Conservation (phyloP, 257 asterid genomes). For the Solanum medicagineum region DNA sequence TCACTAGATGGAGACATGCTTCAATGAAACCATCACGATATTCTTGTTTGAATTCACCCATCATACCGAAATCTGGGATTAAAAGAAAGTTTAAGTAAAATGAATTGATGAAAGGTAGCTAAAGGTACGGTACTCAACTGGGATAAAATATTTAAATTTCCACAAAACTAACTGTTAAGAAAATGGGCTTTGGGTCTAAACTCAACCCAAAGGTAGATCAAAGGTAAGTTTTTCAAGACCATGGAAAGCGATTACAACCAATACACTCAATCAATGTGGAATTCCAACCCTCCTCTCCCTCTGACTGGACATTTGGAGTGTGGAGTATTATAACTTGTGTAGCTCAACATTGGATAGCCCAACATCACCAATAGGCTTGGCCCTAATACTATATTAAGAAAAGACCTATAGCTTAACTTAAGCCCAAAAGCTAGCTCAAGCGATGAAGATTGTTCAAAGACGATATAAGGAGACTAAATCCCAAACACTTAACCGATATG, state of each 20-base stretch:
- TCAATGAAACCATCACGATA: constrained; percentile 94
- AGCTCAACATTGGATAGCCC: neutral
- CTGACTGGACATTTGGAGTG: neutral
- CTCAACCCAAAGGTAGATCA: neutral
- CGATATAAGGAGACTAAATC: neutral
- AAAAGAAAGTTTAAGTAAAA: neutral
- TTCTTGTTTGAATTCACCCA: constrained; percentile 93
- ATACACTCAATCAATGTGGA: neutral
- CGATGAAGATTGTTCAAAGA: neutral
- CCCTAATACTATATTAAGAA: neutral
- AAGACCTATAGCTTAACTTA: neutral
- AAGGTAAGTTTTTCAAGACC: neutral
- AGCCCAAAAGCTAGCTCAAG: neutral
- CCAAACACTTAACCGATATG: neutral
- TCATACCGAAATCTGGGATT: constrained; percentile 87
- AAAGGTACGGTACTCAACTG: neutral
- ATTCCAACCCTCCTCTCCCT: neutral
- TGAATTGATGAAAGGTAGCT: neutral
- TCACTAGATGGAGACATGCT: constrained; percentile 97
- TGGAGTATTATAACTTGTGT: neutral
- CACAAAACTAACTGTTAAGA: neutral
- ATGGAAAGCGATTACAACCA: neutral
- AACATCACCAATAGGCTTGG: neutral
- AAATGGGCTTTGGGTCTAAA: neutral
- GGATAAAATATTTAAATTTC: neutral